Evolutionary conservation across 2,329 filamentous ascomycete genomes (phyloP), one percentile per base, ranked within the genome.

Genomic region (Alternaria hordeiaustralica): DNA sequence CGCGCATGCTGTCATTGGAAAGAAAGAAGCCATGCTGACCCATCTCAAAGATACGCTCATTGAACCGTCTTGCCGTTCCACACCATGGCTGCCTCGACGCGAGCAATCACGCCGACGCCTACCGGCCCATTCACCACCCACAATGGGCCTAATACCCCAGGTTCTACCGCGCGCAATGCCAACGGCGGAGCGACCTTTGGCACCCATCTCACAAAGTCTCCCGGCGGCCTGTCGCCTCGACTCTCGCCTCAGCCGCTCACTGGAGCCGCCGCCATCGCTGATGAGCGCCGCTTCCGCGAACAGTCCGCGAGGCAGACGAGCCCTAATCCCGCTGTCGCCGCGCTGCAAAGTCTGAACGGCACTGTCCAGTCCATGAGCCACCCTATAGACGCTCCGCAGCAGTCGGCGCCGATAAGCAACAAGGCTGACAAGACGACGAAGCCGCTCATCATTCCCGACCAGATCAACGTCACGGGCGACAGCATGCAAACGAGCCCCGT

Each of bases 401-500:
- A 77, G 13, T 76, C 79, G n/a, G 71, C 82, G 25, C 81, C 83
- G 26, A 75, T 85, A 58, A 85, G 83, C 68, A 83, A 86, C 55
- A 81, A 85, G 10, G 71, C 86, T 66, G 81, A 82, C 25, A 81
- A 82, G 66, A 81, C 79, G 6, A 81, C 82, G 6, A 83, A 85
- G 70, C 80, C 82, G 51, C 82, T 86, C 61, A 81, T 82, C 28
- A 83, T 87, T 10, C 81, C 84, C 21, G 84, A 86, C 33, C 71
- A 76, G 45, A 67, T 61, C 43, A 72, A 70, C 28, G 73, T 79
- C 57, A 78, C 77, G 15, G 75, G 82, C 57, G 82, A 84, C 44
- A 79, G 76, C 63, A 80, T 84, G 65, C 85, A 88, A 70, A 82
- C 83, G 33, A 87, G 84, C 70, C 82, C 86, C 7, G 82, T 84